Conservation (phyloP, 768 basidiomycete genomes). For the Lactifluus piperatus region DNA sequence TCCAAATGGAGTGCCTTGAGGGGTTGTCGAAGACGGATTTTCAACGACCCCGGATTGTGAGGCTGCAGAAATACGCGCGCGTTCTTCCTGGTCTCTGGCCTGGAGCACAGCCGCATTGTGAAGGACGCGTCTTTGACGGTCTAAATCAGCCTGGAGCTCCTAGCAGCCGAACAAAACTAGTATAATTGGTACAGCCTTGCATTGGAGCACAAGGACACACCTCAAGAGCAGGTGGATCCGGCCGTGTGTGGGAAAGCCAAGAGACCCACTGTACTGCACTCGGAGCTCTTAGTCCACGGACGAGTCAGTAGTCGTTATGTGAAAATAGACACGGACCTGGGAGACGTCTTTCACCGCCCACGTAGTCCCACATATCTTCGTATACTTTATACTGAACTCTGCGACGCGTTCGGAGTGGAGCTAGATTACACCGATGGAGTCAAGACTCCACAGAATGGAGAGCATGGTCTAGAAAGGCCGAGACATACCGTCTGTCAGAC, state of each 20-base stretch:
- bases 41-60: neutral
- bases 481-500: slow-evolving; percentile 11
- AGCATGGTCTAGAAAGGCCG: neutral
- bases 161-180: neutral
- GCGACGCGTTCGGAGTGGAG: slow-evolving; percentile 8
- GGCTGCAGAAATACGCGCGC: neutral
- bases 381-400: slow-evolving; percentile 13
- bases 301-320: neutral
- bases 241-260: slow-evolving; percentile 18
- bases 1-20: neutral
- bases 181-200: slow-evolving; percentile 2
- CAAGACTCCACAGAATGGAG: neutral
- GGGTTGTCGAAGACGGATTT: neutral
- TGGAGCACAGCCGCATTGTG: slow-evolving; percentile 14
- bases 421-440: neutral
- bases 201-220: neutral
- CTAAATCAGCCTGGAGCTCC: slow-evolving; percentile 18
- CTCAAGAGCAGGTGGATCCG: slow-evolving; percentile 11
- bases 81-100: slow-evolving; percentile 18
- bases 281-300: neutral
- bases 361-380: slow-evolving; percentile 17
- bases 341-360: slow-evolving; percentile 15
- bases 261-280: slow-evolving; percentile 18
- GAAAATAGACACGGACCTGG: slow-evolving; percentile 11
- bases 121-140: slow-evolving; percentile 15